A percentile compares a stretch with the other conserved stretches of the same genome.
Evolutionary conservation across 306 rosid species (phyloP).

Genomic region (Neltuma alba): DNA sequence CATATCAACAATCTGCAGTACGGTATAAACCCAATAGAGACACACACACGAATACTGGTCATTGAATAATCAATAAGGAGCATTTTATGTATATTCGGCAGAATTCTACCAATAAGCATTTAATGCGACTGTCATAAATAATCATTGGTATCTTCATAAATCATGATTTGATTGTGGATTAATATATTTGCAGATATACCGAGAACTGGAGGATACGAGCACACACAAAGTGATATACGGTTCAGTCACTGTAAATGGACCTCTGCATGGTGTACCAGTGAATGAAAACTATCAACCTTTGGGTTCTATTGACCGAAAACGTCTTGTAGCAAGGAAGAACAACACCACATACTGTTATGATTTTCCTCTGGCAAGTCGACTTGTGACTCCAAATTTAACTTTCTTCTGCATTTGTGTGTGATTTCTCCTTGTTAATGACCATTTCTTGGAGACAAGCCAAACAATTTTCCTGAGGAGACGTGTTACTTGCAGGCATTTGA

Average conservation of each 20-base stretch:
- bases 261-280: slow-evolving; percentile 78
- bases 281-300: slow-evolving; percentile 77
- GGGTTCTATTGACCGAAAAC: slow-evolving; percentile 85
- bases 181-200: slow-evolving; percentile 66
- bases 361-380: slow-evolving; percentile 84
- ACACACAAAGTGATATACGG: slow-evolving; percentile 71
- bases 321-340: slow-evolving; percentile 88
- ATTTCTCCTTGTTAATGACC: background rate
- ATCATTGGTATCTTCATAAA: background rate
- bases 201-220: slow-evolving; percentile 74
- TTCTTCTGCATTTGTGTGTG: background rate
- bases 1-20: slow-evolving; percentile 4
- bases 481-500: slow-evolving; percentile 80
- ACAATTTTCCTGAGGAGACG: slow-evolving; percentile 34
- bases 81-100: slow-evolving; percentile 4
- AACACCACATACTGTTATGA: slow-evolving; percentile 98
- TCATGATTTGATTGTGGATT: slow-evolving; percentile 33
- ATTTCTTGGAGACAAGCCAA: slow-evolving; percentile 17
- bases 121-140: background rate
- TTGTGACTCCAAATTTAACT: slow-evolving; percentile 19
- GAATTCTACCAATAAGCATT: slow-evolving; percentile 11
- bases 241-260: slow-evolving; percentile 64
- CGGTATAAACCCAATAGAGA: slow-evolving; percentile 17
- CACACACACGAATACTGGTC: slow-evolving; percentile 3
- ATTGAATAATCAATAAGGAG: background rate